These are phyloP conservation scores for Colletotrichum truncatum DNA, from an alignment of 2,329 filamentous ascomycete species.

Conservation along the genomic window DNA sequence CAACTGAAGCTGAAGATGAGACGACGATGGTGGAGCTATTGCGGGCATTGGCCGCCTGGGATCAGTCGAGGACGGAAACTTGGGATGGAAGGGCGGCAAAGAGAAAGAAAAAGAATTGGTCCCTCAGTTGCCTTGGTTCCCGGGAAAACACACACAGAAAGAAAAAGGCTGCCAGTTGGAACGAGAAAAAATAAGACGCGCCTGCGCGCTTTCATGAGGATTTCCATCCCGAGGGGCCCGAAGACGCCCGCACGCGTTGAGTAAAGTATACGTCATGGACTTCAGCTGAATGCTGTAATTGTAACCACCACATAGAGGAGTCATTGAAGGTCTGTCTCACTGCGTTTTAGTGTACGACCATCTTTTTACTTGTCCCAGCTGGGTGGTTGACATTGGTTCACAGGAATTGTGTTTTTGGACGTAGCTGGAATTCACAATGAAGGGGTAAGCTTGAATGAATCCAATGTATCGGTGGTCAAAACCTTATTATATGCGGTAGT, in stretches of 20 bases:
- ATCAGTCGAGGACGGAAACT: neutral
- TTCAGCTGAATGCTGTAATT: neutral
- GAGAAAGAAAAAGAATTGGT: conserved; percentile 2
- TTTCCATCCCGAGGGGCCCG: conserved; percentile 9
- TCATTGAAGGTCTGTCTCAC: neutral
- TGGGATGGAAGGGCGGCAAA: neutral
- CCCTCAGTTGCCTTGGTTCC: conserved; percentile 18
- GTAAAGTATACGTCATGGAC: conserved; percentile 25
- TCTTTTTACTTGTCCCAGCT: neutral
- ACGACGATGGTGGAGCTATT: neutral
- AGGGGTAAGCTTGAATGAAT: too few relatives aligned
- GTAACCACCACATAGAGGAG: neutral
- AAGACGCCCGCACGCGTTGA: conserved; percentile 7
- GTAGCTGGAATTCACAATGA: too few relatives aligned
- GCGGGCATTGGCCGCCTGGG: neutral
- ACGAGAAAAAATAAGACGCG: neutral
- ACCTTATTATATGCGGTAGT: too few relatives aligned
- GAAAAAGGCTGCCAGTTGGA: conserved; percentile 9
- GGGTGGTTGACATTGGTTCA: neutral
- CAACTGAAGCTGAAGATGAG: conserved; percentile 22
- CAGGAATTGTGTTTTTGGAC: too few relatives aligned
- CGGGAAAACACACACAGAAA: conserved; percentile 2
- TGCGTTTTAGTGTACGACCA: neutral
- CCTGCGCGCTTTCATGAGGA: neutral
- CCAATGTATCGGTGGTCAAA: too few relatives aligned